Conservation (phyloP, 495 filamentous ascomycete species). For the Xylaria acuta region DNA sequence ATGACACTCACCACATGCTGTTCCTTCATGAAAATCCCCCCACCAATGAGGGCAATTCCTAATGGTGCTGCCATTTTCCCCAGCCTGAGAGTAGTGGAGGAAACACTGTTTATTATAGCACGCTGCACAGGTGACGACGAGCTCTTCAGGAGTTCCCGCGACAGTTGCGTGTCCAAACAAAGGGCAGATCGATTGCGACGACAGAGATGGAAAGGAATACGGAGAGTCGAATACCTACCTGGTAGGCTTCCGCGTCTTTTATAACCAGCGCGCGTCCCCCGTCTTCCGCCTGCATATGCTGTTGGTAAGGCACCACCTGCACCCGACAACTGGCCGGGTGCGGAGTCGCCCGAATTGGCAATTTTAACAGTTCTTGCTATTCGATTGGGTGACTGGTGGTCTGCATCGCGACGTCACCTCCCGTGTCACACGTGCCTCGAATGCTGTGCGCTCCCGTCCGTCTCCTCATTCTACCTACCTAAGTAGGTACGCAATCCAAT, state of each 20-base stretch:
- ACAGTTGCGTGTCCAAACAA: background rate
- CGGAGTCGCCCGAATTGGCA: constrained; percentile 23
- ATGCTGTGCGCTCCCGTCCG: background rate
- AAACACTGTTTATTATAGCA: background rate
- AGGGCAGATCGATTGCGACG: background rate
- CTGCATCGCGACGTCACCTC: constrained; percentile 2
- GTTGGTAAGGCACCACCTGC: constrained; percentile 1
- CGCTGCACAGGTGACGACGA: background rate
- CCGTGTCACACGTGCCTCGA: background rate
- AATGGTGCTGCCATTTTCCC: constrained; percentile 47
- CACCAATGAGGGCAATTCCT: constrained; percentile 72
- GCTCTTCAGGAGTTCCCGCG: background rate
- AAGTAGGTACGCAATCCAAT: background rate
- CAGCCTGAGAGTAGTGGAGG: background rate
- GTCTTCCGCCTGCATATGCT: background rate
- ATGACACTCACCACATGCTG: constrained; percentile 48
- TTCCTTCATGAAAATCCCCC: constrained; percentile 59
- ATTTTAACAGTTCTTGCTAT: constrained; percentile 15
- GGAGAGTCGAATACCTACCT: background rate
- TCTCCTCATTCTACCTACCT: constrained; percentile 6
- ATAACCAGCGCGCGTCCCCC: background rate
- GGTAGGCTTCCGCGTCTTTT: background rate
- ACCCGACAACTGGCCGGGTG: background rate
- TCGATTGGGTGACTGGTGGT: constrained; percentile 16
- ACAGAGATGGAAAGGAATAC: background rate